Base-by-base conservation (phyloP, 2,329 filamentous ascomycete species). In the Phialocephala subalpina region DNA sequence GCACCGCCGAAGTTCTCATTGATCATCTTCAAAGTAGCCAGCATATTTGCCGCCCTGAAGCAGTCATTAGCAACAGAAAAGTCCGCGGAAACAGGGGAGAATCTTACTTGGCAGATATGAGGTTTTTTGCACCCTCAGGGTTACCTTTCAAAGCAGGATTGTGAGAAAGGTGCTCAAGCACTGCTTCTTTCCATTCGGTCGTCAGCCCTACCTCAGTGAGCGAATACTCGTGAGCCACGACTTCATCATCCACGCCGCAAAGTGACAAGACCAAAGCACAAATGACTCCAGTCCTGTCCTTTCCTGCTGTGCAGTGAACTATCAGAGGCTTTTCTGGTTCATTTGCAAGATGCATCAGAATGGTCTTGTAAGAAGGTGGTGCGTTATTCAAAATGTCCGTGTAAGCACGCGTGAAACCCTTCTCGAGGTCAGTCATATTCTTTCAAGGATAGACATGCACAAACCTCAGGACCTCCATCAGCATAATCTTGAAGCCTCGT, bases 251-350 rank as follows among this genome's bases (percentile, higher is more conserved):
- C 0, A 92, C 87, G 3, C 88, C 88, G 9, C 87, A 87, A 33
- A 93, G 81, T 29, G 84, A 79, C 45, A 93, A 81, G 9, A 94
- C 75, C 47, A 94, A 72, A 2, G 90, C 91, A 58, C 87, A 86
- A 53, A 93, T 79, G 4, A 94, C 83, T 1, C 92, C 92, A 0
- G 92, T 94, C 52, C 92, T 83, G 76, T 94, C 92, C 78, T 94
- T 94, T 14, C 92, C 92, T 0, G 90, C 90, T 0, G 90, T 92
- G 77, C 92, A 94, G 74, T 94, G 91, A 8, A 93, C 80, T 7
- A 93, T 80, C 11, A 90, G 78, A 8, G 89, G 87, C 2, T 79
- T 77, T 2, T 78, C 72, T 1, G 81, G 75, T 4, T 74, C 71
- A 52, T 80, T 72, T 11, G 73, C 68, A 11, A 78, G 70, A 27